phyloP scores from a whole-genome alignment of 2,329 filamentous ascomycete genomes.

The Pyrenophora tritici-repentis region DNA sequence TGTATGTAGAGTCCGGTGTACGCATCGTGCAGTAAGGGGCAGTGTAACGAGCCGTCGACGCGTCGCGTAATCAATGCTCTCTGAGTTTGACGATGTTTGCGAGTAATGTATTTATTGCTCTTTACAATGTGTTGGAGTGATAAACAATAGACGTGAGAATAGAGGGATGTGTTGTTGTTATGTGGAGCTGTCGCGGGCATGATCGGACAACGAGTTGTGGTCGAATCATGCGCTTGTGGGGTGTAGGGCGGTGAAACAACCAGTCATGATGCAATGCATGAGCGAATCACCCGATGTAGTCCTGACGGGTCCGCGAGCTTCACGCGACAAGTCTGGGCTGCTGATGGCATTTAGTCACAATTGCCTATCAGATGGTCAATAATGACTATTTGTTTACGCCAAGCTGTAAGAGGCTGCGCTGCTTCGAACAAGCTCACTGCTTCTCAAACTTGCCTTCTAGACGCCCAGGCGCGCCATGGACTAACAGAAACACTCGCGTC shows the following conservation, averaged over 20 bases:
- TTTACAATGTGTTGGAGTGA: too few species aligned
- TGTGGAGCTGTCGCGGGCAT: not conserved
- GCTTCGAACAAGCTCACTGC: not conserved
- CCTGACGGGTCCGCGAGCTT: slow-evolving; percentile 12
- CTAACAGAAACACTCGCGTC: not conserved
- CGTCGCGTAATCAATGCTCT: not conserved
- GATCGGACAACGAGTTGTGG: slow-evolving; percentile 3
- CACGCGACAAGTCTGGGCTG: slow-evolving; percentile 17
- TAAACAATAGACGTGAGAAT: not conserved
- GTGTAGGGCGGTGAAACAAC: slow-evolving; percentile 21
- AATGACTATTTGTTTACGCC: slow-evolving; percentile 13
- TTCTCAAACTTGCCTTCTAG: not conserved
- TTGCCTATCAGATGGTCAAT: slow-evolving; percentile 12
- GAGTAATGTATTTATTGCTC: slow-evolving; percentile 4
- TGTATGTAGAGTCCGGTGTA: slow-evolving; percentile 7
- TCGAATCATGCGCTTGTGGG: slow-evolving; percentile 20
- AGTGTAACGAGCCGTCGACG: too few species aligned
- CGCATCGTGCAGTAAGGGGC: not conserved
- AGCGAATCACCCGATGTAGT: slow-evolving; percentile 15
- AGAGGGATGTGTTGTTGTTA: slow-evolving; percentile 11
- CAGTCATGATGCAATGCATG: slow-evolving; percentile 7
- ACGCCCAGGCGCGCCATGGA: too few species aligned
- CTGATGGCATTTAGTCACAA: not conserved
- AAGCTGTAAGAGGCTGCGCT: slow-evolving; percentile 1
- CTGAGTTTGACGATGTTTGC: too few species aligned